These are phyloP conservation scores for Podila epicladia DNA, from an alignment of 192 early-diverging fungal species.

Conservation along the genomic window DNA sequence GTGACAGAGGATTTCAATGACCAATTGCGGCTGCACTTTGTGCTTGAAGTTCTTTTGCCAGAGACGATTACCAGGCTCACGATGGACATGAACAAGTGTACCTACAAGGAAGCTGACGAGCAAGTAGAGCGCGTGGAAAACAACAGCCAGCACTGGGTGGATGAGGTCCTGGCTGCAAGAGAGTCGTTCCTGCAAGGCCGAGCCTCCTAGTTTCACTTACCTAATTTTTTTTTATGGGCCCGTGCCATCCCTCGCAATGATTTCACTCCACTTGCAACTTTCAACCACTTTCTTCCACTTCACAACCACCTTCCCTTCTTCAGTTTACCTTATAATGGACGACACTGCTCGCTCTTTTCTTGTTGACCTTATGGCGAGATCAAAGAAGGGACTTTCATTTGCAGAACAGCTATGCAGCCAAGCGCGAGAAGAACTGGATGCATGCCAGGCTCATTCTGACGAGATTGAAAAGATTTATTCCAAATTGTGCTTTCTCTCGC, in stretches of 20 bases:
- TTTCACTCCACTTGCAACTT: neutral
- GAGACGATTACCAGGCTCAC: constrained; percentile 33
- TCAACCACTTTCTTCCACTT: neutral
- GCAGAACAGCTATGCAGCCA: constrained; percentile 48
- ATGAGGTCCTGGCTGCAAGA: constrained; percentile 37
- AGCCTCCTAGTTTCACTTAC: neutral
- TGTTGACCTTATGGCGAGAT: constrained; percentile 43
- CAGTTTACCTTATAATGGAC: constrained; percentile 21
- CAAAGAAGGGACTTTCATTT: constrained; percentile 42
- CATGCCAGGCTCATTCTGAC: constrained; percentile 39
- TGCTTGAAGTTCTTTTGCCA: constrained; percentile 37
- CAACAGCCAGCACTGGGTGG: constrained; percentile 40
- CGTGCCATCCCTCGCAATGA: neutral
- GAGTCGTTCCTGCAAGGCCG: constrained; percentile 37
- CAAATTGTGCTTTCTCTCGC: constrained; percentile 44
- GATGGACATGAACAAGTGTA: constrained; percentile 14
- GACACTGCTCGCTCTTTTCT: constrained; percentile 36
- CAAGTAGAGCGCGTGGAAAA: constrained; percentile 1
- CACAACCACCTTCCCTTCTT: neutral
- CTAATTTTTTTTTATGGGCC: neutral
- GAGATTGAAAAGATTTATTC: constrained; percentile 51
- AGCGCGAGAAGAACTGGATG: constrained; percentile 38
- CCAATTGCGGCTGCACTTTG: constrained; percentile 34
- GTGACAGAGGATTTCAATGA: constrained; percentile 19
- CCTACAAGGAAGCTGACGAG: constrained; percentile 24